These are phyloP conservation scores for Bacidia rubella DNA, from an alignment of 495 filamentous ascomycete species.

Conservation along the genomic window DNA sequence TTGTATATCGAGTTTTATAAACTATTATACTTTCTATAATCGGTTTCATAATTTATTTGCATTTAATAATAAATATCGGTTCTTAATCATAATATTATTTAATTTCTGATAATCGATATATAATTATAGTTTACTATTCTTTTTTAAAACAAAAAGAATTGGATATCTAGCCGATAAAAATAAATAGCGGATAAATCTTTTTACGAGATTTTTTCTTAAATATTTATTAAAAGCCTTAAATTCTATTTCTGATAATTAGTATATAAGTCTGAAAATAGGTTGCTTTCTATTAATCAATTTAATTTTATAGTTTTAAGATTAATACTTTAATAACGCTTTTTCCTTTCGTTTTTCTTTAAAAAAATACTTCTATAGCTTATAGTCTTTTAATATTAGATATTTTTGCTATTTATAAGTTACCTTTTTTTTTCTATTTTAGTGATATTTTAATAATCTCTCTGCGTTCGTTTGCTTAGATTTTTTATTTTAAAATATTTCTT, in stretches of 20 bases:
- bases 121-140: slow-evolving; percentile 3
- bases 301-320: background rate
- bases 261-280: background rate
- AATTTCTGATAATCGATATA: slow-evolving; percentile 2
- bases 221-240: slow-evolving; percentile 6
- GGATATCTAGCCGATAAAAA: background rate
- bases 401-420: too few relatives aligned
- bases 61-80: slow-evolving; percentile 1
- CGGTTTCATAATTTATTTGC: background rate
- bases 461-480: too few relatives aligned
- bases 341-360: background rate
- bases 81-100: slow-evolving; percentile 1
- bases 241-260: slow-evolving; percentile 7
- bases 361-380: slow-evolving; percentile 1
- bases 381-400: background rate
- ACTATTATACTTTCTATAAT: background rate
- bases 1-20: slow-evolving; percentile 1
- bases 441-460: too few relatives aligned
- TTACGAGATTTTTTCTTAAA: slow-evolving; percentile 1
- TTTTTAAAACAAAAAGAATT: slow-evolving; percentile 1
- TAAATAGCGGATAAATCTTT: slow-evolving; percentile 2
- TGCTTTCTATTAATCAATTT: slow-evolving; percentile 1
- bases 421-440: too few relatives aligned
- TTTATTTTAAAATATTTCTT: background rate
- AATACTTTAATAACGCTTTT: background rate